A percentile compares a stretch with the other conserved stretches of the same genome.
Conservation (phyloP, 2,329 filamentous ascomycete species). For the Phaeosphaeriaceae sp. region DNA sequence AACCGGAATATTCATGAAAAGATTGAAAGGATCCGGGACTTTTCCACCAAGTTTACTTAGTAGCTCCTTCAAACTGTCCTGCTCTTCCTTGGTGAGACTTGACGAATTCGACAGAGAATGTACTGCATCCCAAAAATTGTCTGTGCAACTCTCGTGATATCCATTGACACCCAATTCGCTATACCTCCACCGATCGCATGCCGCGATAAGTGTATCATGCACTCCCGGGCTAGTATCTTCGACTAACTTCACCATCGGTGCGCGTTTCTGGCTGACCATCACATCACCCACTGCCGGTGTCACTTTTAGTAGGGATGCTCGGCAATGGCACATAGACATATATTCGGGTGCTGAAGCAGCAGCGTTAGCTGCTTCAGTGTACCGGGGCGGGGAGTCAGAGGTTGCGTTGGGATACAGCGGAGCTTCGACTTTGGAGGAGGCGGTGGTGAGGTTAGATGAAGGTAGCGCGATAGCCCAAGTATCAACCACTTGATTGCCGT, state of each 20-base stretch:
- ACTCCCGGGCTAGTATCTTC: conserved; percentile 43
- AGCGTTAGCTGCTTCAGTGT: conserved; percentile 31
- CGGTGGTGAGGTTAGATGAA: conserved; percentile 18
- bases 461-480: conserved; percentile 56
- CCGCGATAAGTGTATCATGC: conserved; percentile 45
- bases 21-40: conserved; percentile 44
- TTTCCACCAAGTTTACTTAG: conserved; percentile 31
- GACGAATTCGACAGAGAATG: conserved; percentile 19
- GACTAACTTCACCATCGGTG: conserved; percentile 40
- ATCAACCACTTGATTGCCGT: conserved; percentile 59
- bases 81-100: conserved; percentile 15
- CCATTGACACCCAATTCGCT: conserved; percentile 38
- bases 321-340: conserved; percentile 48
- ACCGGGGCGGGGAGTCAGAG: conserved; percentile 25
- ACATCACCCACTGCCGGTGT: conserved; percentile 37
- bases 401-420: conserved; percentile 38
- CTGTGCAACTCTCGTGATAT: conserved; percentile 46
- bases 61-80: conserved; percentile 27
- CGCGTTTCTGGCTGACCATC: conserved; percentile 43
- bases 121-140: conserved; percentile 45
- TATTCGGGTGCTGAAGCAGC: conserved; percentile 40
- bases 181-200: conserved; percentile 47
- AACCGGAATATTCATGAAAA: conserved; percentile 56
- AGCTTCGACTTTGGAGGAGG: conserved; percentile 32
- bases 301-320: conserved; percentile 35